These are phyloP conservation scores for Phytophthora citricola DNA, from an alignment of 352 stramenopile genomes.

Conservation along the genomic window DNA sequence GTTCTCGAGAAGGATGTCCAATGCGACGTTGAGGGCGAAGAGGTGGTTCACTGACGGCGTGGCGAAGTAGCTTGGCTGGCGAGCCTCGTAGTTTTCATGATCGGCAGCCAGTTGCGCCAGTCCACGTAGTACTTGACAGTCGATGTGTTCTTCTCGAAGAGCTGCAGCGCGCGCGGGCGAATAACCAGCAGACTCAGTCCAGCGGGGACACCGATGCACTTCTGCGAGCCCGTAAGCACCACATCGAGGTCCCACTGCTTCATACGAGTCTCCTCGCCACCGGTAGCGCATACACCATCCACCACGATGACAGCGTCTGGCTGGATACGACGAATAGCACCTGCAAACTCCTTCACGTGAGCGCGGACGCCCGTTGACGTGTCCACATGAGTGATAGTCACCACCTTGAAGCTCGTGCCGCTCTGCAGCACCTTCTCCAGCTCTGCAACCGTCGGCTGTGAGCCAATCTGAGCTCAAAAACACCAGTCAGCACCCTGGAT, in stretches of 20 bases:
- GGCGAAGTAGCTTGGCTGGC: constrained; percentile 78
- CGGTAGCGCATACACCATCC: constrained; percentile 74
- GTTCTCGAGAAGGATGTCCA: constrained; percentile 77
- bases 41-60: constrained; percentile 84
- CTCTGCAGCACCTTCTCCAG: constrained; percentile 50
- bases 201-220: constrained; percentile 77
- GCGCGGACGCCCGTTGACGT: constrained; percentile 78
- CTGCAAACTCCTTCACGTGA: constrained; percentile 64
- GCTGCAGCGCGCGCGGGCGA: constrained; percentile 67
- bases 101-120: constrained; percentile 82
- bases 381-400: constrained; percentile 84
- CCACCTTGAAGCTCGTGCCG: constrained; percentile 59
- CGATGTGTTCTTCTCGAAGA: constrained; percentile 65
- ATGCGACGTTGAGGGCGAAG: constrained; percentile 69
- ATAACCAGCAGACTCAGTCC: constrained; percentile 73
- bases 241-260: constrained; percentile 85
- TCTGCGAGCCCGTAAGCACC: constrained; percentile 81
- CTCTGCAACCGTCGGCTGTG: constrained; percentile 57
- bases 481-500: neutral
- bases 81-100: constrained; percentile 89
- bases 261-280: constrained; percentile 80
- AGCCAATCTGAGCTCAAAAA: constrained; percentile 46
- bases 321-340: constrained; percentile 61
- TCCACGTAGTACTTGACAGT: constrained; percentile 76
- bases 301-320: constrained; percentile 71